Evolutionary conservation across 2,329 filamentous ascomycete species (phyloP), one percentile per base, ranked within the genome.

Genomic region (Ascocoryne sarcoides): DNA sequence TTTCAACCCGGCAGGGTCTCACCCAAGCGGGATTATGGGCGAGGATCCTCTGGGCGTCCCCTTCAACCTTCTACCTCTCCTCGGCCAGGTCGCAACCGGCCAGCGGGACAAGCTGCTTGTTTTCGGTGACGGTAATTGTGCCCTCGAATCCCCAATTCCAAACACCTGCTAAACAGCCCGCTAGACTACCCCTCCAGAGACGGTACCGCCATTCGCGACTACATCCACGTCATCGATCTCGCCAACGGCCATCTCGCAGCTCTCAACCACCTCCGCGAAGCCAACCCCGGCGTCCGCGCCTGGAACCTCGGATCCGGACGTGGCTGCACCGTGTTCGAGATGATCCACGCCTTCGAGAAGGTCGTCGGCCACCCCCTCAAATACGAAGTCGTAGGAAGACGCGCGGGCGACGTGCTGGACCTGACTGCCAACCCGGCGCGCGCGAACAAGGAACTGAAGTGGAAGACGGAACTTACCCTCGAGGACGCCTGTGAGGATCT

Each of bases 271-370:
- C 81, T 95, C 37, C 83, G 84, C 54, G 74, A 84, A 50, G 69
- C 90, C 53, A 76, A 87, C 56, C 90, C 92, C 14, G 92, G 92
- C 42, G 84, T 95, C 52, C 84, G 86, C 62, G 89, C 88, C 42
- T 98, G 90, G 90, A 98, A 98, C 67, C 64, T 98, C 52, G 93
- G 93, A 43, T 95, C 89, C 1, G 92, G 92, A 46, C 86, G 83
- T 54, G 92, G 92, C 53, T 93, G 84, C 65, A 98, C 92, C 16
- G 92, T 98, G 42, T 92, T 89, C 60, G 89, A 98, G 62, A 98
- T 98, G 70, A 81, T 98, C 75, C 86, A 90, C 53, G 89, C 92
- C 39, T 98, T 98, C 69, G 84, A 80, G 66, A 66, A 76, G 37
- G 87, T 86, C 14, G 89, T 95, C 16, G 92, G 92, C 47, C 82